Base-by-base conservation (phyloP, 2,329 filamentous ascomycete species). In the Trichoderma sp. region DNA sequence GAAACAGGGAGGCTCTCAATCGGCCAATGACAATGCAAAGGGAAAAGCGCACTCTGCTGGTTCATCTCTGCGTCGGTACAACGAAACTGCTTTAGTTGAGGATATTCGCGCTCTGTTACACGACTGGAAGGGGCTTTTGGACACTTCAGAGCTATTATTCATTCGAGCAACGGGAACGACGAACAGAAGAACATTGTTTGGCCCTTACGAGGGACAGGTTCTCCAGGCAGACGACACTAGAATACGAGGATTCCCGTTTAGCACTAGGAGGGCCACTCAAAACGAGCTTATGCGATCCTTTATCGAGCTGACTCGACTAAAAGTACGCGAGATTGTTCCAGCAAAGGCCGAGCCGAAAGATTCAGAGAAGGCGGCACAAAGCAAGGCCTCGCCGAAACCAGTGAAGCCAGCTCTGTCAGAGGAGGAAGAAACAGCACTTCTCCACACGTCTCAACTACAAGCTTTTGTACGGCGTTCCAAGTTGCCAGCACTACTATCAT, bases 1-100 rank as follows among this genome's bases (percentile, higher is more conserved):
- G 73, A 99, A 99, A 79, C 96, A 99, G 79, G 96, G 96, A 84
- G 96, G 96, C 53, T 91, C 94, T 13, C 96, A 99, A 79, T 96
- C 94, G 3, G 91, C 95, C 33, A 98, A 94, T 78, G 96, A 99
- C 79, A 92, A 93, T 71, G 88, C 94, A n/a, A 97, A 97, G 77
- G 95, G 96, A 16, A 90, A 91, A 58, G 96, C 96, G 0, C 94
- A 98, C 80, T 98, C 96, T 4, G 96, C 94, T 8, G 96, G 96
- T 78, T 92, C 96, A 0, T 92, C 89, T 56, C 83, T 99, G 69
- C 91, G 96, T 81, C 88, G 96, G 24, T 97, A 98, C 80, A 99
- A 99, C 76, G 96, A 99, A 80, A 90, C 92, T 73, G 95, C 94
- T 1, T 83, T 99, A 47, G 89, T 91, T 7, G 91, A 92, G n/a